Base-by-base conservation (phyloP, 176 grass and related monocot genomes). In the Urochloa ruziziensis region DNA sequence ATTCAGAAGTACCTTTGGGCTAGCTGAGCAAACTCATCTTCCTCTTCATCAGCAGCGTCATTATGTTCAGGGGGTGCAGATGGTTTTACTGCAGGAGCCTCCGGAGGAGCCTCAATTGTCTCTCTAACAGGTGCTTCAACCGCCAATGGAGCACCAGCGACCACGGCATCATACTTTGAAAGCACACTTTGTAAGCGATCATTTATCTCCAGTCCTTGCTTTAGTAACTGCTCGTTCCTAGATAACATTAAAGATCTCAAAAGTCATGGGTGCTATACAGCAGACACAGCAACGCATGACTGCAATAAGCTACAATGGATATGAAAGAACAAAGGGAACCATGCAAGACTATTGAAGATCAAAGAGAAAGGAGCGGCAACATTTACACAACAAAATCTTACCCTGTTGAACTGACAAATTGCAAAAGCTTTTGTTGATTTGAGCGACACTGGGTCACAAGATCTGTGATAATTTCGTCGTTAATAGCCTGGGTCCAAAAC, bases 391-490 rank as follows among this genome's bases (percentile, higher is more conserved):
- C 43, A 32, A 73, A 65, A 73, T 58, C 37, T 94, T 94, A 95
- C 96, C 89, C 89, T 82, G 89, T 94, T 21, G 93, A 89, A 83
- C 79, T 92, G 57, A 98, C 77, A 72, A 95, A 89, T 73, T 98
- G 75, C 89, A 98, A 84, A 78, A 98, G 48, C 64, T 86, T 92
- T 78, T 91, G 85, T 60, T 95, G 93, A 84, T 95, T 92, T 67
- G 91, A 74, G 25, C 85, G 91, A 67, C 91, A 98, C 54, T 98
- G 89, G 75, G 39, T 95, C 54, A 95, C 89, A 16, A 98, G 91
- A 44, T 98, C 96, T 33, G 78, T 69, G 63, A 98, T 94, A 28
- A 98, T 80, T 84, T 98, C 96, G 80, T 95, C 96, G 25, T 85
- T 67, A 66, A 93, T 43, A 64, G 93, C 87, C 96, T 95, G 78